Conservation (phyloP, 2,329 filamentous ascomycete genomes). For the Elsinoe necatrix region DNA sequence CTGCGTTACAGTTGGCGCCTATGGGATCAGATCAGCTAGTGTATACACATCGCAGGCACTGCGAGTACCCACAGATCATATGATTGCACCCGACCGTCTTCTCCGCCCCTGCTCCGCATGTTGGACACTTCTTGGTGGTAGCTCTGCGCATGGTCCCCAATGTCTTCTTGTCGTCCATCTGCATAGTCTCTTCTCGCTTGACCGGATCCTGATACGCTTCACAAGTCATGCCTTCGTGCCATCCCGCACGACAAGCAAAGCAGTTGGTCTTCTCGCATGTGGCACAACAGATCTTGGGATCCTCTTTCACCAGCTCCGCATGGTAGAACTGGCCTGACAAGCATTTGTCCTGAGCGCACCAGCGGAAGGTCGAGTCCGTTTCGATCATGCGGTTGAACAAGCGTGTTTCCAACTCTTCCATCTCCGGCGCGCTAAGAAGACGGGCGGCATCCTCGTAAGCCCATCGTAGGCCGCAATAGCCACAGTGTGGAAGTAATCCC, state of each 20-base stretch:
- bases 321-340: slow-evolving; percentile 13
- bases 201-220: slow-evolving; percentile 15
- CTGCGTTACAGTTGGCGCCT: background rate
- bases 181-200: slow-evolving; percentile 4
- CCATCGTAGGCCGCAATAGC: background rate
- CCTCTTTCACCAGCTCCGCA: background rate
- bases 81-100: slow-evolving; percentile 14
- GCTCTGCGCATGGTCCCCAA: slow-evolving; percentile 12
- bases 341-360: slow-evolving; percentile 16
- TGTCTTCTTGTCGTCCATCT: background rate
- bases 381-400: slow-evolving; percentile 14
- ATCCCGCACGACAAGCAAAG: slow-evolving; percentile 13
- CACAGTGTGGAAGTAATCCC: background rate
- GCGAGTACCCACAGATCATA: slow-evolving; percentile 14
- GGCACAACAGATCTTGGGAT: slow-evolving; percentile 12
- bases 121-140: slow-evolving; percentile 15
- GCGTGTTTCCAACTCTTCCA: slow-evolving; percentile 1
- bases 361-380: slow-evolving; percentile 11
- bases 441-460: background rate
- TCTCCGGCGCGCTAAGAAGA: background rate
- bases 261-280: slow-evolving; percentile 14
- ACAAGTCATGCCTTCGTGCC: slow-evolving; percentile 17
- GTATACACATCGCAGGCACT: background rate
- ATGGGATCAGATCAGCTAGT: background rate
- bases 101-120: slow-evolving; percentile 8